phyloP scores from a whole-genome alignment of 2,329 filamentous ascomycete genomes.

The Penicillium corylophilum region DNA sequence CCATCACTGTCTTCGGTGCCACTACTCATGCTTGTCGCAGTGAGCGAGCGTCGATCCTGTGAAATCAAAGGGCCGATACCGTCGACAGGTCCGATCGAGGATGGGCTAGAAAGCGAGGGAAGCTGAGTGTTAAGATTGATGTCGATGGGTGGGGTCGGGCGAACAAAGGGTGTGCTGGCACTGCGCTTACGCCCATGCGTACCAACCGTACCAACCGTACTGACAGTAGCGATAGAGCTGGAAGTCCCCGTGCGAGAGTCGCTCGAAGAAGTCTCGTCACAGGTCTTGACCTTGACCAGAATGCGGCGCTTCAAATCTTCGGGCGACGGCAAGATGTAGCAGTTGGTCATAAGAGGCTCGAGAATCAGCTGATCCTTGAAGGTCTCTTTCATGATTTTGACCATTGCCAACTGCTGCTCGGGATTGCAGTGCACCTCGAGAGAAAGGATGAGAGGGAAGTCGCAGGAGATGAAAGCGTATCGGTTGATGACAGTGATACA shows the following conservation, averaged over 20 bases:
- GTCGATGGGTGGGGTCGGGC: slow-evolving; percentile 59
- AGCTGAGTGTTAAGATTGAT: slow-evolving; percentile 51
- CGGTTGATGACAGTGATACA: slow-evolving; percentile 91
- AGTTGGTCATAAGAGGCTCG: slow-evolving; percentile 68
- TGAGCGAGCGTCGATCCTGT: slow-evolving; percentile 54
- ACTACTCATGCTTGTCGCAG: slow-evolving; percentile 56
- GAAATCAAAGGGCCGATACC: slow-evolving; percentile 45
- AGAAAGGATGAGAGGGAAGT: slow-evolving; percentile 88
- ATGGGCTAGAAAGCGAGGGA: slow-evolving; percentile 52
- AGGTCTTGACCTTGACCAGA: slow-evolving; percentile 91
- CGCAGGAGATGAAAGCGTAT: slow-evolving; percentile 86
- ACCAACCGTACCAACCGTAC: too few species aligned
- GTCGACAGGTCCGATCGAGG: slow-evolving; percentile 54
- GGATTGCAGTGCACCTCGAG: slow-evolving; percentile 91
- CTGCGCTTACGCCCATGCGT: slow-evolving; percentile 58
- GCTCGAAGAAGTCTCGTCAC: slow-evolving; percentile 54
- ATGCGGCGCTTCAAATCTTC: slow-evolving; percentile 81
- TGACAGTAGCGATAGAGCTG: slow-evolving; percentile 42
- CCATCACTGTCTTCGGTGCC: slow-evolving; percentile 77
- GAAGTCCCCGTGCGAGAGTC: slow-evolving; percentile 45
- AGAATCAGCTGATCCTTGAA: slow-evolving; percentile 79
- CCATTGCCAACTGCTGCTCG: slow-evolving; percentile 83
- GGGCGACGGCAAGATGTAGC: slow-evolving; percentile 73
- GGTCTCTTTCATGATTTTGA: slow-evolving; percentile 78
- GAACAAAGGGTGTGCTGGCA: slow-evolving; percentile 73